Evolutionary conservation across 805 yeast species (phyloP).

Genomic region (Candida sithepensis): DNA sequence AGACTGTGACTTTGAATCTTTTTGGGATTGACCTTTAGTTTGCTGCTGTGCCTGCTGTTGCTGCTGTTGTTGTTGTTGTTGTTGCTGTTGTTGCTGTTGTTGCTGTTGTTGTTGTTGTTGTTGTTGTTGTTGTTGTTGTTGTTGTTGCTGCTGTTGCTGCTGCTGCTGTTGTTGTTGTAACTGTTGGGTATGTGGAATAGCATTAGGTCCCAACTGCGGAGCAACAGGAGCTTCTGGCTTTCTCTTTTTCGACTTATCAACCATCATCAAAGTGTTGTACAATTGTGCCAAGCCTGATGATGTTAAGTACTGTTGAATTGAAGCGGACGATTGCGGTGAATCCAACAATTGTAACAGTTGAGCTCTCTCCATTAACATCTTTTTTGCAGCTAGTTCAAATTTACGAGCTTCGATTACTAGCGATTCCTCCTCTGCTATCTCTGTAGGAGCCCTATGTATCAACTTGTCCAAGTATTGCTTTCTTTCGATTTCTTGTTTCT

Average conservation of each 20-base stretch:
- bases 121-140: slow-evolving; percentile 13
- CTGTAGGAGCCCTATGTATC: slow-evolving; percentile 86
- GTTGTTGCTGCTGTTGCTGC: slow-evolving; percentile 10
- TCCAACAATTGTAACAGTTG: slow-evolving; percentile 75
- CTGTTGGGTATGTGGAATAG: slow-evolving; percentile 43
- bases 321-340: slow-evolving; percentile 77
- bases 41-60: too few species aligned
- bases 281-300: slow-evolving; percentile 89
- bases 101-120: slow-evolving; percentile 22
- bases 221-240: slow-evolving; percentile 53
- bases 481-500: slow-evolving; percentile 69
- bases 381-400: slow-evolving; percentile 88
- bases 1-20: slow-evolving; percentile 7
- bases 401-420: slow-evolving; percentile 88
- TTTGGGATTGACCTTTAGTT: slow-evolving; percentile 7
- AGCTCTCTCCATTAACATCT: slow-evolving; percentile 79
- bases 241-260: slow-evolving; percentile 59
- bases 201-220: slow-evolving; percentile 54
- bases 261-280: slow-evolving; percentile 69
- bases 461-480: slow-evolving; percentile 76
- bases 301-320: slow-evolving; percentile 71
- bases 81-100: too few species aligned
- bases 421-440: slow-evolving; percentile 96
- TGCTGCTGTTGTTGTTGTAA: slow-evolving; percentile 18
- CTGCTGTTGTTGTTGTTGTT: too few species aligned